Base-by-base conservation (phyloP, 495 filamentous ascomycete genomes). In the Hypoxylon perforatum region DNA sequence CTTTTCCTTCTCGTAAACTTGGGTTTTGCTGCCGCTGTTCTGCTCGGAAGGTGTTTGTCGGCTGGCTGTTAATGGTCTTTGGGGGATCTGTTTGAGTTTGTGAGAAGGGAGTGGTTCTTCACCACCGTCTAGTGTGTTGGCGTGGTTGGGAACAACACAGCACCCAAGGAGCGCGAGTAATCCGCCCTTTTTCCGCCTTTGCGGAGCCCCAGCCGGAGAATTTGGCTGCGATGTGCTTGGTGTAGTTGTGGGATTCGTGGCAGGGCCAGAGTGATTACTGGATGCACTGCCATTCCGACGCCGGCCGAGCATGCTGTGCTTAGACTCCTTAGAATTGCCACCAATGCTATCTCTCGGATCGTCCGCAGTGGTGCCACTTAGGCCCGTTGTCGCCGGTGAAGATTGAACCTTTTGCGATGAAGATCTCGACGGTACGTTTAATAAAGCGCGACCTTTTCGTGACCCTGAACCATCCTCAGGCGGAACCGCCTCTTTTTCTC, bases 131-230 rank as follows among this genome's bases (percentile, higher is more conserved):
- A 88, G 80, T 2, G 85, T 78, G 57, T 88, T 86, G n/a, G 85
- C 86, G 45, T 85, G 77, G 58, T 88, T 84, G 38, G 87, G 83
- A 23, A 88, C 85, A 25, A 88, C 87, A 75, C 93, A 97, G 80
- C 93, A 97, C 51, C 85, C 89, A 48, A 97, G 80, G 57, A 95
- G 87, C 22, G 91, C 82, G 18, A 96, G 78, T 36, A 97, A 78
- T 9, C 81, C 76, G 50, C 87, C 83, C 79, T 90, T 91, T 74
- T 88, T 90, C 54, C 82, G 75, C 70, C 85, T 87, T 48, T 78
- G 82, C 12, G 72, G 72, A 62, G 73, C 74, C 46, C 65, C 80
- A 63, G 75, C 77, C 56, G 82, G 78, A 22, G 82, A 80, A 61
- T 76, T 77, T 25, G 77, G 79, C 55, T 80, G 76, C n/a, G 81